Conservation (phyloP, 306 rosid genomes). For the Citrullus amarus region DNA sequence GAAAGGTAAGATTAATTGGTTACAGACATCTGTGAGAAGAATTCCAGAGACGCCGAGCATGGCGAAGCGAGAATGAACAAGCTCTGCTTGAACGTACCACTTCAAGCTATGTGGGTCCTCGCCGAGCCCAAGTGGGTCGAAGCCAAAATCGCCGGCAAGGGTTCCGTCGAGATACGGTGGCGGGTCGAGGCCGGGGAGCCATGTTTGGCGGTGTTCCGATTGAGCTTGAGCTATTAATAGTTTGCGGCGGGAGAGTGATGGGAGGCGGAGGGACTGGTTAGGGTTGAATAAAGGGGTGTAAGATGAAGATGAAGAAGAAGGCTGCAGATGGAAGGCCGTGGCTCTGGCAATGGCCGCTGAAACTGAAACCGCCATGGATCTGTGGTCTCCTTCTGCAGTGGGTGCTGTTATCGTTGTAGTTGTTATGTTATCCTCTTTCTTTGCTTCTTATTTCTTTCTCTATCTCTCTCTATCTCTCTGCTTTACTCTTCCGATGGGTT, state of each 20-base stretch:
- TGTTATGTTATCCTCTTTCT: background rate
- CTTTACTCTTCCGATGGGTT: background rate
- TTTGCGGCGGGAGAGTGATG: slow-evolving; percentile 16
- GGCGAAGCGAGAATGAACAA: slow-evolving; percentile 83
- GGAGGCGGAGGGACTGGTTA: background rate
- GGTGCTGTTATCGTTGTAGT: background rate
- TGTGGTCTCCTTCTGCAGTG: background rate
- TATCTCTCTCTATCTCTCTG: background rate
- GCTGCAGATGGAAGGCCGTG: slow-evolving; percentile 36
- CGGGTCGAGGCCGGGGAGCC: slow-evolving; percentile 95
- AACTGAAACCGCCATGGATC: slow-evolving; percentile 39
- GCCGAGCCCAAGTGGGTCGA: slow-evolving; percentile 93
- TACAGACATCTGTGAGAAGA: slow-evolving; percentile 77
- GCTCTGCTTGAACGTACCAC: slow-evolving; percentile 96
- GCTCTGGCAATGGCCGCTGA: slow-evolving; percentile 30
- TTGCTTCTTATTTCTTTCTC: background rate
- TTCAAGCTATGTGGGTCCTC: slow-evolving; percentile 79
- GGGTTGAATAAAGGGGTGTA: slow-evolving; percentile 15
- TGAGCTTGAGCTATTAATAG: slow-evolving; percentile 18
- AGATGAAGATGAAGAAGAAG: slow-evolving; percentile 17
- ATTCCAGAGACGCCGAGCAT: slow-evolving; percentile 88
- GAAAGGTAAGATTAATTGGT: background rate
- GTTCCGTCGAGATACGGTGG: slow-evolving; percentile 84
- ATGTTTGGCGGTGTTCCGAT: slow-evolving; percentile 64
- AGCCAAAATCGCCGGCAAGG: slow-evolving; percentile 82